phyloP scores from a whole-genome alignment of 2,329 filamentous ascomycete genomes.

The Alternaria tenuissima region DNA sequence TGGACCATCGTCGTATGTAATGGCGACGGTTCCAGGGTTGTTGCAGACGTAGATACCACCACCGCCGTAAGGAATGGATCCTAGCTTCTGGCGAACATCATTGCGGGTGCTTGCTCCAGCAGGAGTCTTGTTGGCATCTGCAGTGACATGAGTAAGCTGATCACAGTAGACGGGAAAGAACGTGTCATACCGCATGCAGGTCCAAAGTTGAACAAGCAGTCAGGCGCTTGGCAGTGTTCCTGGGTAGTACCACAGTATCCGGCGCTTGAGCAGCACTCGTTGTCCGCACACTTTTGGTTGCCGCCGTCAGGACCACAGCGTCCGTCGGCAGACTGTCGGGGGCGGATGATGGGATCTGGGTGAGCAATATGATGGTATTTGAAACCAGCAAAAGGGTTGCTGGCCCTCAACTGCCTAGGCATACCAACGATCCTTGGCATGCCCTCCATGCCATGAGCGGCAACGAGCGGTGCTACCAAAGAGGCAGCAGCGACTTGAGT shows the following conservation, averaged over 20 bases:
- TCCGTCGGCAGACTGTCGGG: slow-evolving; percentile 37
- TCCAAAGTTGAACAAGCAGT: slow-evolving; percentile 68
- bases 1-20: slow-evolving; percentile 74
- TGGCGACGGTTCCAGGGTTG: slow-evolving; percentile 65
- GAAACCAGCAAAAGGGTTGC: slow-evolving; percentile 35
- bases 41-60: slow-evolving; percentile 64
- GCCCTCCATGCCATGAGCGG: slow-evolving; percentile 40
- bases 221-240: slow-evolving; percentile 67
- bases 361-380: slow-evolving; percentile 27
- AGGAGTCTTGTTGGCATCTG: slow-evolving; percentile 64
- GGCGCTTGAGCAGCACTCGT: slow-evolving; percentile 46
- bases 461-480: slow-evolving; percentile 42
- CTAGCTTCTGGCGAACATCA: slow-evolving; percentile 58
- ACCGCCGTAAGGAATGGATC: slow-evolving; percentile 64
- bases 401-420: slow-evolving; percentile 39
- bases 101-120: slow-evolving; percentile 62
- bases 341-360: slow-evolving; percentile 25
- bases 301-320: slow-evolving; percentile 39
- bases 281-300: slow-evolving; percentile 33
- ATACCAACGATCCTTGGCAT: slow-evolving; percentile 46
- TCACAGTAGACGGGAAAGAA: background rate
- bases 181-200: slow-evolving; percentile 43
- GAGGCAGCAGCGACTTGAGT: slow-evolving; percentile 39
- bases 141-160: slow-evolving; percentile 48
- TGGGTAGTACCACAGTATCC: slow-evolving; percentile 62